phyloP scores from a whole-genome alignment of 169 alveolate species.

The Haemoproteus tartakovskyi region DNA sequence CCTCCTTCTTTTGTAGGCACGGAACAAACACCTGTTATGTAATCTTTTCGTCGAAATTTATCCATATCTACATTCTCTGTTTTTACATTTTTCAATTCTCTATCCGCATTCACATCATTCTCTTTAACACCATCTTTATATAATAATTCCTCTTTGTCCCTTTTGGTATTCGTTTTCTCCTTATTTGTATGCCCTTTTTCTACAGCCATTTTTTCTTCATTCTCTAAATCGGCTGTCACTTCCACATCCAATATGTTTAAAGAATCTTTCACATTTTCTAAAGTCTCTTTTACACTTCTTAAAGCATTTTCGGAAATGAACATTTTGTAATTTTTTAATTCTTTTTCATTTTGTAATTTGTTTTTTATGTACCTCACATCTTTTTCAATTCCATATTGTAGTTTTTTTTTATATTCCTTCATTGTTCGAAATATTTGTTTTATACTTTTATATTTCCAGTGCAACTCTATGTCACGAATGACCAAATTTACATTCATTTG shows the following conservation, averaged over 20 bases:
- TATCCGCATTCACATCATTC: background rate
- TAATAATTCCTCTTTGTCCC: background rate
- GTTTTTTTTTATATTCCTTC: conserved; percentile 52
- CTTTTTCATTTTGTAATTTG: conserved; percentile 51
- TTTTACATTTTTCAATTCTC: too few relatives aligned
- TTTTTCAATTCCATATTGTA: conserved; percentile 60
- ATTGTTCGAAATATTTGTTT: conserved; percentile 60
- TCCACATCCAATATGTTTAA: conserved; percentile 60
- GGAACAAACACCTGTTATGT: background rate
- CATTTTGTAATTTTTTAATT: conserved; percentile 58
- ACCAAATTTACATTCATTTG: conserved; percentile 49
- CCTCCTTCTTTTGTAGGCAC: too few relatives aligned
- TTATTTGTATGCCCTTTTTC: background rate
- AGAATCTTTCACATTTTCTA: conserved; percentile 67
- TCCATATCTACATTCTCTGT: background rate
- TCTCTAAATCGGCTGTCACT: background rate
- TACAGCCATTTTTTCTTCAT: background rate
- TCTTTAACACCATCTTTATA: background rate
- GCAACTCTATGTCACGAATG: conserved; percentile 53
- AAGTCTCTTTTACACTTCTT: conserved; percentile 71
- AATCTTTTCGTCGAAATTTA: too few relatives aligned
- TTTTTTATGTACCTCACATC: conserved; percentile 62
- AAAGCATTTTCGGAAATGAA: conserved; percentile 56
- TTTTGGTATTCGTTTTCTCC: background rate
- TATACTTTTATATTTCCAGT: conserved; percentile 63